These are phyloP conservation scores for Aureobasidium sp. DNA, from an alignment of 2,329 filamentous ascomycete species.

Conservation along the genomic window DNA sequence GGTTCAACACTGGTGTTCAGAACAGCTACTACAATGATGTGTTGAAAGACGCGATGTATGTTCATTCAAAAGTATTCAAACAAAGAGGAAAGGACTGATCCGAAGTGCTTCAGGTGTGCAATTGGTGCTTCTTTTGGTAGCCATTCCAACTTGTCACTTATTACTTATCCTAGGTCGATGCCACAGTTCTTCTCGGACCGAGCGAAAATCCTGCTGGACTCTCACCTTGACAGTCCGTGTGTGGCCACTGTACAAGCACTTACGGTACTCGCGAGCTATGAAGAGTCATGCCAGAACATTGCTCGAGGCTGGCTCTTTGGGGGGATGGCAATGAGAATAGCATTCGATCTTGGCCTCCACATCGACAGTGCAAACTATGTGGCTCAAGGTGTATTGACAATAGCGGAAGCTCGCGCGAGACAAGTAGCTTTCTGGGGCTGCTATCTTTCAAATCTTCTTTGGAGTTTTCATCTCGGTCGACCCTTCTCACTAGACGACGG, in stretches of 20 bases:
- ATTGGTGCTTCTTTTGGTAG: conserved; percentile 29
- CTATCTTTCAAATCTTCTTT: conserved; percentile 30
- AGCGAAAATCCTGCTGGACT: conserved; percentile 37
- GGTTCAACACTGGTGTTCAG: conserved; percentile 7
- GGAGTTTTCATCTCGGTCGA: conserved; percentile 35
- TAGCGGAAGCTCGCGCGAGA: conserved; percentile 32
- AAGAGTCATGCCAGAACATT: conserved; percentile 36
- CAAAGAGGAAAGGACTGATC: neutral
- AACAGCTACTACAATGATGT: conserved; percentile 17
- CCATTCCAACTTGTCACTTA: conserved; percentile 27
- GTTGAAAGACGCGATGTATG: conserved; percentile 17
- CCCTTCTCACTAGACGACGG: conserved; percentile 34
- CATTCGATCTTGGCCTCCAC: conserved; percentile 38
- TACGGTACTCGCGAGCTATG: conserved; percentile 36
- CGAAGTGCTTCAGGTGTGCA: conserved; percentile 19
- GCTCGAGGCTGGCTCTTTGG: conserved; percentile 41
- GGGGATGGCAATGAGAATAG: conserved; percentile 38
- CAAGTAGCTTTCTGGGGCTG: conserved; percentile 36
- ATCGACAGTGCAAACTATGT: conserved; percentile 34
- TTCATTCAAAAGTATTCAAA: neutral
- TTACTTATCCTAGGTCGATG: conserved; percentile 29
- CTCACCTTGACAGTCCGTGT: conserved; percentile 39
- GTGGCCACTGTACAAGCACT: conserved; percentile 42
- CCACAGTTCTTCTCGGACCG: conserved; percentile 35
- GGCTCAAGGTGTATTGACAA: conserved; percentile 30